Evolutionary conservation across 73 alveolate species (phyloP).

Genomic region (Uronychia binucleata): DNA sequence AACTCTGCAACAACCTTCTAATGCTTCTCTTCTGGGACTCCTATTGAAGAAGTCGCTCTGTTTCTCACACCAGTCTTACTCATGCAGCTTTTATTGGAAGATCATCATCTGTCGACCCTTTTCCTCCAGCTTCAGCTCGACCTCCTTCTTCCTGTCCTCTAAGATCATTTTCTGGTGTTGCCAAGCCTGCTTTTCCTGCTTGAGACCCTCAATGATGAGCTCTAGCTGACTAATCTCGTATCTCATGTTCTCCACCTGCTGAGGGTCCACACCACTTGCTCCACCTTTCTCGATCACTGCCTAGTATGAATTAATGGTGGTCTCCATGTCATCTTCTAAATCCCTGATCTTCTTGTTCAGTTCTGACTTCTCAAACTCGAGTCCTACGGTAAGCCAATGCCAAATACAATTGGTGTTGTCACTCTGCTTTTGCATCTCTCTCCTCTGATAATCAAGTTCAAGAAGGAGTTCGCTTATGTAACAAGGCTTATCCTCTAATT

Average conservation of each 20-base stretch:
- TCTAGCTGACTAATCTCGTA: conserved; percentile 34
- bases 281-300: too few relatives aligned
- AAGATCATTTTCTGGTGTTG: conserved; percentile 13
- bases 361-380: conserved; percentile 33
- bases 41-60: too few relatives aligned
- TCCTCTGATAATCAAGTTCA: conserved; percentile 54
- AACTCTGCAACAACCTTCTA: too few relatives aligned
- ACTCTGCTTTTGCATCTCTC: too few relatives aligned
- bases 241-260: conserved; percentile 34
- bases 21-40: too few relatives aligned
- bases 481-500: conserved; percentile 19
- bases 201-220: neutral
- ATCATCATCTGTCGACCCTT: neutral
- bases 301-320: conserved; percentile 51
- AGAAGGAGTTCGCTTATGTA: conserved; percentile 38
- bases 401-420: too few relatives aligned
- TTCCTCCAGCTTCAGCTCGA: conserved; percentile 13
- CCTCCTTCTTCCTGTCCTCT: conserved; percentile 15
- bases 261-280: too few relatives aligned
- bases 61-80: conserved; percentile 3
- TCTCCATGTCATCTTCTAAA: conserved; percentile 58
- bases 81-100: conserved; percentile 23
- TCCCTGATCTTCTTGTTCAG: conserved; percentile 36
- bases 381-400: too few relatives aligned
- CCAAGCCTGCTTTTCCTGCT: conserved; percentile 16